Evolutionary conservation across 2,329 filamentous ascomycete genomes (phyloP).

Genomic region (Alternaria postmessia): DNA sequence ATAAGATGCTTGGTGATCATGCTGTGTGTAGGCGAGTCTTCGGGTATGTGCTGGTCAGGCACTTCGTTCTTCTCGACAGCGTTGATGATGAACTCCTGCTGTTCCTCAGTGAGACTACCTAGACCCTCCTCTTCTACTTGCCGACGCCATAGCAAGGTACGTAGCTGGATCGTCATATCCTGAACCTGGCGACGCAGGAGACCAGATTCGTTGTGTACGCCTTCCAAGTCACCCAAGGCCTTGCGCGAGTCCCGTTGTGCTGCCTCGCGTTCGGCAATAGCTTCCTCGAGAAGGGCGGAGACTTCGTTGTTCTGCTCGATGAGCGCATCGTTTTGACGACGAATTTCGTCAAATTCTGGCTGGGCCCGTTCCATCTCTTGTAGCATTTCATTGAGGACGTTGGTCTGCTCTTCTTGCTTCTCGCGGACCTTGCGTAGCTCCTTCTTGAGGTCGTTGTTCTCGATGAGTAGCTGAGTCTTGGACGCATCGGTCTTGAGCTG

Average conservation of each 20-base stretch:
- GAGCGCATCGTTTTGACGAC: constrained; percentile 80
- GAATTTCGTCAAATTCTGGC: constrained; percentile 87
- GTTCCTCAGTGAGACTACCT: constrained; percentile 73
- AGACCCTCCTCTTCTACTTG: constrained; percentile 82
- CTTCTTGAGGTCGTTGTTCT: constrained; percentile 71
- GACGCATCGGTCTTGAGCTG: constrained; percentile 63
- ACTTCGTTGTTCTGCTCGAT: constrained; percentile 79
- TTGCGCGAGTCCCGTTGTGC: constrained; percentile 81
- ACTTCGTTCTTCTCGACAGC: constrained; percentile 76
- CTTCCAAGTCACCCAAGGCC: constrained; percentile 75
- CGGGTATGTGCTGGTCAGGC: constrained; percentile 67
- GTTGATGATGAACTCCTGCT: constrained; percentile 77
- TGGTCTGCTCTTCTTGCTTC: constrained; percentile 75
- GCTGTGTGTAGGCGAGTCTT: constrained; percentile 83
- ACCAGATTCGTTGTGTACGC: constrained; percentile 70
- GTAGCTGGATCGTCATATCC: constrained; percentile 88
- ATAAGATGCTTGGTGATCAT: constrained; percentile 92
- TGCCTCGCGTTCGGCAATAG: constrained; percentile 79
- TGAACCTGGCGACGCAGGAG: constrained; percentile 87
- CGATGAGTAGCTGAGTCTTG: constrained; percentile 69
- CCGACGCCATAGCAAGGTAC: constrained; percentile 87
- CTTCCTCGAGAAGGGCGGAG: constrained; percentile 82
- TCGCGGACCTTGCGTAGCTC: constrained; percentile 78
- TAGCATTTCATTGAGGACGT: constrained; percentile 85
- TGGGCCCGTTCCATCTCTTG: constrained; percentile 83